A percentile compares a stretch with the other conserved stretches of the same genome.
Evolutionary conservation across 1,284 basidiomycete genomes (phyloP).

Genomic region (Athelia sp.): DNA sequence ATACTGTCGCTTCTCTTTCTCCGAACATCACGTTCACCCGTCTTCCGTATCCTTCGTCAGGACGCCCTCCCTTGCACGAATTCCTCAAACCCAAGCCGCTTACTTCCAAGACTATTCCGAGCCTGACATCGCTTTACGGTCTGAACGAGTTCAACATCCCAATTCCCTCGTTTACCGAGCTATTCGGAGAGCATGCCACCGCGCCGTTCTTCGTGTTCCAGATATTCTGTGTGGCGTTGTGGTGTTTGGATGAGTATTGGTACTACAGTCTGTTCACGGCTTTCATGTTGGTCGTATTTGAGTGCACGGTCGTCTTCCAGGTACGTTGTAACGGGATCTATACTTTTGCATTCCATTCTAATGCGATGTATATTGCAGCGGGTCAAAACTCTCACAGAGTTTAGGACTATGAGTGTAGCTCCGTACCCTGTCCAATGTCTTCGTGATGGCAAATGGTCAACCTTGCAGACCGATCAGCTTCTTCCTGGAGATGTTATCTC

Average conservation of each 20-base stretch:
- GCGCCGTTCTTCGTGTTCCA: conserved; percentile 97
- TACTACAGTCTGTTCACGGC: conserved; percentile 95
- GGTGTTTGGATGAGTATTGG: conserved; percentile 98
- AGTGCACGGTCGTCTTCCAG: conserved; percentile 97
- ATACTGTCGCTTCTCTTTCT: conserved; percentile 62
- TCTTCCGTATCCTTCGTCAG: conserved; percentile 87
- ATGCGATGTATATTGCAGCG: conserved; percentile 47
- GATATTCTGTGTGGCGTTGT: conserved; percentile 91
- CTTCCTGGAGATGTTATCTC: conserved; percentile 90
- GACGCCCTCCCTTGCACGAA: conserved; percentile 62
- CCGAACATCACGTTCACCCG: conserved; percentile 68
- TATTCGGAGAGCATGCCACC: conserved; percentile 90
- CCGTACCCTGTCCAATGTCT: conserved; percentile 83
- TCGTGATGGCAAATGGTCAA: conserved; percentile 77
- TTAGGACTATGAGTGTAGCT: conserved; percentile 90
- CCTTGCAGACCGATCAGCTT: conserved; percentile 78
- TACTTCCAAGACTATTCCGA: conserved; percentile 32
- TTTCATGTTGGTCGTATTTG: conserved; percentile 96
- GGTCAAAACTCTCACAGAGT: conserved; percentile 85
- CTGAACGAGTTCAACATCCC: conserved; percentile 95
- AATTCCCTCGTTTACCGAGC: conserved; percentile 84
- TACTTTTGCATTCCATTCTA: conserved; percentile 2
- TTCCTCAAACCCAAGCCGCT: conserved; percentile 60
- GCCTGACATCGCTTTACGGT: conserved; percentile 67
- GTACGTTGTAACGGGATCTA: conserved; percentile 47